Percentiles rank a stretch among this genome's conserved stretches.
phyloP scores from a whole-genome alignment of 805 yeast genomes.

The Nakazawaea holstii region DNA sequence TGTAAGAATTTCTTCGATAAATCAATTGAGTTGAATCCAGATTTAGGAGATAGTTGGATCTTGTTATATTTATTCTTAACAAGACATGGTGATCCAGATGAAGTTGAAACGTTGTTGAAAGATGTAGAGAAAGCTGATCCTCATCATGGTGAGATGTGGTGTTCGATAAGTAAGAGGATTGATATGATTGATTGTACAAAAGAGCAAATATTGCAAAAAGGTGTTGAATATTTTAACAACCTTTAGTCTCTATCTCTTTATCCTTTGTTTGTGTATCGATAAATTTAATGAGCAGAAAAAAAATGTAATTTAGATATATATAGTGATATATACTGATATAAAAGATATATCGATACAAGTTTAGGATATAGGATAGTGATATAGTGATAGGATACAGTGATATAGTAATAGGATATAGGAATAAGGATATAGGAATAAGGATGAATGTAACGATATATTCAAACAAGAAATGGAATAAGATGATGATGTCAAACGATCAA shows the following conservation, averaged over 20 bases:
- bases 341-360: no score
- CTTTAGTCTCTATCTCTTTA: no score
- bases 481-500: constrained; percentile 6
- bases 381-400: no score
- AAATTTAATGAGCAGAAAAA: no score
- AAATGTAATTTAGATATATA: constrained; percentile 11
- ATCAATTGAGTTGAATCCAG: constrained; percentile 48
- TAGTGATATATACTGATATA: background rate
- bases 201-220: constrained; percentile 31
- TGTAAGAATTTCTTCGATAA: constrained; percentile 73
- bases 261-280: no score
- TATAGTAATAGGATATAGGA: no score
- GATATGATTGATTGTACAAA: constrained; percentile 36
- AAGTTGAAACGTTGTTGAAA: constrained; percentile 28
- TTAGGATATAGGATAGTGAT: no score
- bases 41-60: constrained; percentile 76
- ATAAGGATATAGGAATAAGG: background rate
- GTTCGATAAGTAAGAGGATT: constrained; percentile 40
- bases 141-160: constrained; percentile 60
- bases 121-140: constrained; percentile 45
- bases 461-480: constrained; percentile 8
- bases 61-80: constrained; percentile 47
- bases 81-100: constrained; percentile 33
- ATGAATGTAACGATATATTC: background rate
- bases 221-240: constrained; percentile 10